Conservation (phyloP, 257 asterid species). For the Solanum phureja region DNA sequence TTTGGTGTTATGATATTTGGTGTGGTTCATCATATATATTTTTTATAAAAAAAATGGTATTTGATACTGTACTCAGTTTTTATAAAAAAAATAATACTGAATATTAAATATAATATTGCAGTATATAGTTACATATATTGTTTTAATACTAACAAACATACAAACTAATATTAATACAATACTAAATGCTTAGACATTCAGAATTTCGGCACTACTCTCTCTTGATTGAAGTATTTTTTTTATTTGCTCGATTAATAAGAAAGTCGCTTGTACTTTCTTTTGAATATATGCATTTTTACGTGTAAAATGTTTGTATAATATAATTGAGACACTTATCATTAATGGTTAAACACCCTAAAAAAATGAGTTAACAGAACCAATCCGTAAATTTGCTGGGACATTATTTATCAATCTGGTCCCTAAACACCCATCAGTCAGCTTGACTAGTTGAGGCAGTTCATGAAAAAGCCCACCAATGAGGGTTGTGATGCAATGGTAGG, state of each 20-base stretch:
- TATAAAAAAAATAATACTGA: no score
- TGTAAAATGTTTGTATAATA: no score
- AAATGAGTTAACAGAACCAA: not conserved
- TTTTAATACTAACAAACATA: no score
- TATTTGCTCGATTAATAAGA: no score
- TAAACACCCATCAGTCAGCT: not conserved
- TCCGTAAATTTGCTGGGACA: not conserved
- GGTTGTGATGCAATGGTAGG: fast-evolving
- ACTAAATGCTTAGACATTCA: not conserved
- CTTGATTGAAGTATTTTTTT: not conserved
- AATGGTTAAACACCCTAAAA: not conserved
- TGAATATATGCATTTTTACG: no score
- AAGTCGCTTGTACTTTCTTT: no score
- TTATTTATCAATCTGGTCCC: not conserved
- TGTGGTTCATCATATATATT: not conserved
- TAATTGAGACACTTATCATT: not conserved
- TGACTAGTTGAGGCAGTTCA: not conserved
- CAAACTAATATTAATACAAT: no score
- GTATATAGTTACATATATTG: no score
- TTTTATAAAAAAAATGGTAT: not conserved
- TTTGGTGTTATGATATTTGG: not conserved
- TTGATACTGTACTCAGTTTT: no score
- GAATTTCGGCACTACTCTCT: not conserved
- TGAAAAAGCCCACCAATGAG: not conserved
- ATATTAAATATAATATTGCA: no score